Conservation (phyloP, 2,329 filamentous ascomycete species). For the Elsinoe ampelina region DNA sequence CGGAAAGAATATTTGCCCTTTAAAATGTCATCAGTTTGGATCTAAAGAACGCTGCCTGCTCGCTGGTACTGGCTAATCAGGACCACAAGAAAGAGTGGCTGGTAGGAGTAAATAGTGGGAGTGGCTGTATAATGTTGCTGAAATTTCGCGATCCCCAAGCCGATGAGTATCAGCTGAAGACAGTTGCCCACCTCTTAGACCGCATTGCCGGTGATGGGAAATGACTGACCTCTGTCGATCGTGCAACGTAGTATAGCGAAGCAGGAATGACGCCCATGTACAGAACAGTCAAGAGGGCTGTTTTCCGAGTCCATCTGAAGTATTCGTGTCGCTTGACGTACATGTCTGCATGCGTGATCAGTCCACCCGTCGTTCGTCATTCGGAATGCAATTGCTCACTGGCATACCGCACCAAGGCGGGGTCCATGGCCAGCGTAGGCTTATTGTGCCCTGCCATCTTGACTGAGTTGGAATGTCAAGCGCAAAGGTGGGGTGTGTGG, state of each 20-base stretch:
- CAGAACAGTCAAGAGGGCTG: conserved; percentile 67
- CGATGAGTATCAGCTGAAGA: neutral
- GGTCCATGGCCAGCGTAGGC: conserved; percentile 40
- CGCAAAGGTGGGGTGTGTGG: neutral
- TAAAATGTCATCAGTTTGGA: conserved; percentile 12
- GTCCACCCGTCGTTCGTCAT: conserved; percentile 5
- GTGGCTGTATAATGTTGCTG: neutral
- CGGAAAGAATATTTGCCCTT: conserved; percentile 81
- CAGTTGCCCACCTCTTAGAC: neutral
- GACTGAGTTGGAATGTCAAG: neutral
- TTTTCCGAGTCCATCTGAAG: conserved; percentile 87
- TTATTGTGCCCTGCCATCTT: conserved; percentile 31
- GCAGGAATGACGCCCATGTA: conserved; percentile 67
- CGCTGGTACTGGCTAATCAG: neutral
- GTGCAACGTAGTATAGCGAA: conserved; percentile 61
- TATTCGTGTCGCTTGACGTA: conserved; percentile 78
- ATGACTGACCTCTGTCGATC: conserved; percentile 72
- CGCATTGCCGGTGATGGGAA: neutral
- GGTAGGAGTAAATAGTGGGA: too few relatives aligned
- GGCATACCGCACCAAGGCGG: conserved; percentile 48
- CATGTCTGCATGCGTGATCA: conserved; percentile 54
- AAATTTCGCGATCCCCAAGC: neutral
- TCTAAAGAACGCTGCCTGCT: too few relatives aligned
- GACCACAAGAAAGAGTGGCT: too few relatives aligned
- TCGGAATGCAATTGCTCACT: conserved; percentile 34